These are phyloP conservation scores for Talaromyces sp. DNA, from an alignment of 2,329 filamentous ascomycete species.

Conservation along the genomic window DNA sequence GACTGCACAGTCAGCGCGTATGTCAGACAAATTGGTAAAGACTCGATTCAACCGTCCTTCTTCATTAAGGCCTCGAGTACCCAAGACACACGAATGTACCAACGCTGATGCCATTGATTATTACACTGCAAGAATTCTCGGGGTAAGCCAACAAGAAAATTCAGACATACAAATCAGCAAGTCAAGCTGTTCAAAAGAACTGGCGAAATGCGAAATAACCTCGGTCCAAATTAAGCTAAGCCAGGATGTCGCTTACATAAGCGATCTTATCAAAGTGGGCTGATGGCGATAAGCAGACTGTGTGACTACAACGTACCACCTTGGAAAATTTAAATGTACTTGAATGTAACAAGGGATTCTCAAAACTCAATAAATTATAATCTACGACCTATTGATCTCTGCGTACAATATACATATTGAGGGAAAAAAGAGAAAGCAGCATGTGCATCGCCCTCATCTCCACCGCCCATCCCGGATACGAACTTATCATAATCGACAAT, in stretches of 20 bases:
- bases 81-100: no score
- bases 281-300: background rate
- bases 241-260: background rate
- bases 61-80: no score
- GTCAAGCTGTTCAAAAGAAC: no score
- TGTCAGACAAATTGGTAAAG: no score
- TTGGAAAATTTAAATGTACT: background rate
- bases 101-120: background rate
- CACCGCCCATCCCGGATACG: constrained; percentile 71
- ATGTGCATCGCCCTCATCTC: constrained; percentile 80
- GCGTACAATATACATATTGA: background rate
- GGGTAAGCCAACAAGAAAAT: no score
- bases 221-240: no score
- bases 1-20: no score
- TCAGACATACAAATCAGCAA: no score
- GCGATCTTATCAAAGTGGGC: background rate
- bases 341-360: background rate
- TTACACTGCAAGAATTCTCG: no score
- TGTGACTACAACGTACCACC: background rate
- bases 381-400: background rate
- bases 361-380: background rate
- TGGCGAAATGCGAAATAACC: no score
- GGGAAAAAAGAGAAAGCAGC: background rate
- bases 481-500: constrained; percentile 73
- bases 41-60: no score